These are phyloP conservation scores for Thymus quinquecostatus DNA, from an alignment of 257 asterid genomes.

Conservation along the genomic window DNA sequence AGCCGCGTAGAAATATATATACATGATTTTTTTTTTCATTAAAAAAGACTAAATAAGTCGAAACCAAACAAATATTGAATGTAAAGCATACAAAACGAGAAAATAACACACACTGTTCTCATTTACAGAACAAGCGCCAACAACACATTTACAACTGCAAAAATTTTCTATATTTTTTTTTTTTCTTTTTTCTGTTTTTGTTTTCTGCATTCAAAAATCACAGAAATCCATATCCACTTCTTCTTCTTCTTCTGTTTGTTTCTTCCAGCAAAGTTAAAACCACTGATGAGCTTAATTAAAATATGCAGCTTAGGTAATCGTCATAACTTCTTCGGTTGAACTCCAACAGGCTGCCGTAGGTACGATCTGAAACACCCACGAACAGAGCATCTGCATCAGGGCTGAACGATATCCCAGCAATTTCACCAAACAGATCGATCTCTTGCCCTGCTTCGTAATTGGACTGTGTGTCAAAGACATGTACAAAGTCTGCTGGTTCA, in stretches of 20 bases:
- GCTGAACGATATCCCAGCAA: conserved; percentile 82
- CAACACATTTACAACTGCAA: conserved; percentile 34
- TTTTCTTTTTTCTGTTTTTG: background rate
- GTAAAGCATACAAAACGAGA: background rate
- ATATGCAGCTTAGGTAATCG: conserved; percentile 49
- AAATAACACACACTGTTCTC: background rate
- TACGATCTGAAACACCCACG: conserved; percentile 72
- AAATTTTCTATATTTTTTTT: background rate
- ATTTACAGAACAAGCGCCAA: conserved; percentile 11
- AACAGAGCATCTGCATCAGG: conserved; percentile 78
- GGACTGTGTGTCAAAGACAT: conserved; percentile 54
- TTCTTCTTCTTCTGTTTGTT: no score
- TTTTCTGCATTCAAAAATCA: conserved; percentile 19
- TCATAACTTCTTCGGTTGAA: conserved; percentile 49
- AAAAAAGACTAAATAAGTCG: background rate
- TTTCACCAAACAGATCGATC: conserved; percentile 83
- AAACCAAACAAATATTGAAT: background rate
- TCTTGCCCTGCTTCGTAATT: conserved; percentile 60
- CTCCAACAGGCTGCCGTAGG: conserved; percentile 82
- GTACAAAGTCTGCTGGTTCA: conserved; percentile 93
- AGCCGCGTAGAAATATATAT: no score
- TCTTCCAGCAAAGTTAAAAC: background rate
- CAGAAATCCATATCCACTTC: background rate
- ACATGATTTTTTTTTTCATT: no score
- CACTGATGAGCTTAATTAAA: conserved; percentile 22